Base-by-base conservation (phyloP, 129 eudicot species). In the Flaveria brownii region DNA sequence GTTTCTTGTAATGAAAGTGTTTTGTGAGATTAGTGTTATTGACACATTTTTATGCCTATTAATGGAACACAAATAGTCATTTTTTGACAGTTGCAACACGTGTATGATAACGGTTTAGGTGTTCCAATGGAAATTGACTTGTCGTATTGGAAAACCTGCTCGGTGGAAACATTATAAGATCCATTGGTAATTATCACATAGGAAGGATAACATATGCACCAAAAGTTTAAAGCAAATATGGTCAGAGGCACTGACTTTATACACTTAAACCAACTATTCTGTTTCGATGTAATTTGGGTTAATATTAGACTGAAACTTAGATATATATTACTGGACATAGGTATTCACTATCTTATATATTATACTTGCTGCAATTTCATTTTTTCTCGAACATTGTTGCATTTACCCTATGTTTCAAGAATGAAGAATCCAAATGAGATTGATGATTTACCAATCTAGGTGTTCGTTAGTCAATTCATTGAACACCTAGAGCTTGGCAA, bases 311-410 rank as follows among this genome's bases (percentile, higher is more conserved):
- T 59, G 11, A 57, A 56, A 16, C 39, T 49, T 60, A 2, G 41
- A 36, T 36, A 5, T 36, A 36, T 36, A 36, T 57, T 20, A 43
- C 9, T 7, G 30, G 46, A 51, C 63, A 11, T 20, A 9, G 20
- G 18, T 72, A 54, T 72, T 33, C 65, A 17, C 18, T 28, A n/a
- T 71, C 43, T 12, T 30, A 52, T 30, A 17, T 52, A 25, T 33
- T 72, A 17, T 54, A 54, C 76, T 11, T 33, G 50, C 15, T 65
- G 50, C 36, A 46, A n/a, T 1, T 16, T 52, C 6, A 4, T 5
- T 72, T 52, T 72, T 72, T 4, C 7, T 52, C n/a, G 76, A 72
- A 72, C 6, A 8, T 54, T 54, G 65, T 30, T 23, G 52, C 50
- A 10, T 17, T 72, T 54, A 51, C 50, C 9, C 18, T 6, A 10